Conservation (phyloP, 2,329 filamentous ascomycete species). For the Plectosphaerella sp. region DNA sequence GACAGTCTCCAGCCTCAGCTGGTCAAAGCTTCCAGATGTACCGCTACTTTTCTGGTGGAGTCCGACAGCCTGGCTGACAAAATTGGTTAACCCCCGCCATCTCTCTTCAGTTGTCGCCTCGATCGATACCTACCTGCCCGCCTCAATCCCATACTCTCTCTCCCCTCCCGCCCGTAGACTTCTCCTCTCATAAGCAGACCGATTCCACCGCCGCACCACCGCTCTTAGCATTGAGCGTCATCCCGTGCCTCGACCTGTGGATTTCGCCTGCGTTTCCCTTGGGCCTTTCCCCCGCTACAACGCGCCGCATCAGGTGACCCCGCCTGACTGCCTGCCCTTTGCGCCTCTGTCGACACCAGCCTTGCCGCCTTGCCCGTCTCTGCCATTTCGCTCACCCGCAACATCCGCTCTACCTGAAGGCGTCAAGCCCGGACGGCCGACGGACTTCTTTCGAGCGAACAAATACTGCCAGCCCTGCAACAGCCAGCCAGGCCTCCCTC, state of each 20-base stretch:
- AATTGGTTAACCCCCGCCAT: constrained; percentile 16
- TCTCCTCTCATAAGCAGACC: not conserved
- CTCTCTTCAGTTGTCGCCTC: constrained; percentile 5
- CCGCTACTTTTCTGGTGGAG: constrained; percentile 13
- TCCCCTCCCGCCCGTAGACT: constrained; percentile 4
- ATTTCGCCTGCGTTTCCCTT: not conserved
- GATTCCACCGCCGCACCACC: not conserved
- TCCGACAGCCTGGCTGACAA: constrained; percentile 14
- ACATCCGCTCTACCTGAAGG: constrained; percentile 17
- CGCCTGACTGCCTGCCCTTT: not conserved
- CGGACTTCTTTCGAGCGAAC: not conserved
- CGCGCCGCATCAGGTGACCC: not conserved
- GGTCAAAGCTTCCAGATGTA: constrained; percentile 8
- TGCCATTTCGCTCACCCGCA: constrained; percentile 18
- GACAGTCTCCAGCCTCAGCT: too few species aligned
- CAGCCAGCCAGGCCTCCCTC: too few species aligned
- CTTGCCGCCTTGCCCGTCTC: constrained; percentile 6
- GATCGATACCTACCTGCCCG: constrained; percentile 5
- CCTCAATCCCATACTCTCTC: constrained; percentile 5
- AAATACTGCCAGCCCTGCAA: constrained; percentile 5
- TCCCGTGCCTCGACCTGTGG: not conserved
- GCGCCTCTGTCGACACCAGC: too few species aligned
- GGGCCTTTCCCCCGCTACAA: not conserved
- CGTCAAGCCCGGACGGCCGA: constrained; percentile 6
- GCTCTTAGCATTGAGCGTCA: not conserved